Conservation (phyloP, 1,284 basidiomycete genomes). For the Coniophora puteana region DNA sequence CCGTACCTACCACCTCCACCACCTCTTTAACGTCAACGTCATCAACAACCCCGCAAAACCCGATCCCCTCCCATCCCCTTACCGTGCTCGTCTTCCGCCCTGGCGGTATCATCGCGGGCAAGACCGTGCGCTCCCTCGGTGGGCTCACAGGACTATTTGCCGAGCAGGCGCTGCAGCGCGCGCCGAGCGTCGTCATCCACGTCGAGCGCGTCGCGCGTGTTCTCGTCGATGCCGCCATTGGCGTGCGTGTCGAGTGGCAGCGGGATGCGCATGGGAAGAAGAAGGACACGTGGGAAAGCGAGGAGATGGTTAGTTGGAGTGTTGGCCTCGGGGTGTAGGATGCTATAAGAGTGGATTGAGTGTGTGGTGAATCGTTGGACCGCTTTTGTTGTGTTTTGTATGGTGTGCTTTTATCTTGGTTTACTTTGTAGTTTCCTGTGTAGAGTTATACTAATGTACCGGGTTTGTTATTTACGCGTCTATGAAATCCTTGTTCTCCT, state of each 20-base stretch:
- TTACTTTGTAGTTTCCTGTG: too few relatives aligned
- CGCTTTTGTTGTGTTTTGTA: too few relatives aligned
- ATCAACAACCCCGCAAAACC: too few relatives aligned
- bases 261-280: constrained; percentile 7
- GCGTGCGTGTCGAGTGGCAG: constrained; percentile 25
- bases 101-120: constrained; percentile 15
- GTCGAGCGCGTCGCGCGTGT: constrained; percentile 19
- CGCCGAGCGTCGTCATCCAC: constrained; percentile 21
- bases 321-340: constrained; percentile 20
- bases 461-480: too few relatives aligned
- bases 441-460: too few relatives aligned
- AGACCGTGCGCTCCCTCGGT: constrained; percentile 13
- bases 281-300: constrained; percentile 25
- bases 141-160: constrained; percentile 17
- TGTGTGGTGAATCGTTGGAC: too few relatives aligned
- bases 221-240: constrained; percentile 23
- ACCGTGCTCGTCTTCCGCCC: constrained; percentile 19
- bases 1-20: too few relatives aligned
- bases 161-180: constrained; percentile 14
- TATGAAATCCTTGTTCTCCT: too few relatives aligned
- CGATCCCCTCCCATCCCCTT: too few relatives aligned
- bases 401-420: too few relatives aligned
- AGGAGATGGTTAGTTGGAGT: constrained; percentile 23
- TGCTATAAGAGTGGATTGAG: too few relatives aligned
- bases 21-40: too few relatives aligned